Percentiles rank a stretch among this genome's conserved stretches.
These are phyloP conservation scores for Geoglossum glabrum DNA, from an alignment of 495 filamentous ascomycete genomes.

Conservation along the genomic window DNA sequence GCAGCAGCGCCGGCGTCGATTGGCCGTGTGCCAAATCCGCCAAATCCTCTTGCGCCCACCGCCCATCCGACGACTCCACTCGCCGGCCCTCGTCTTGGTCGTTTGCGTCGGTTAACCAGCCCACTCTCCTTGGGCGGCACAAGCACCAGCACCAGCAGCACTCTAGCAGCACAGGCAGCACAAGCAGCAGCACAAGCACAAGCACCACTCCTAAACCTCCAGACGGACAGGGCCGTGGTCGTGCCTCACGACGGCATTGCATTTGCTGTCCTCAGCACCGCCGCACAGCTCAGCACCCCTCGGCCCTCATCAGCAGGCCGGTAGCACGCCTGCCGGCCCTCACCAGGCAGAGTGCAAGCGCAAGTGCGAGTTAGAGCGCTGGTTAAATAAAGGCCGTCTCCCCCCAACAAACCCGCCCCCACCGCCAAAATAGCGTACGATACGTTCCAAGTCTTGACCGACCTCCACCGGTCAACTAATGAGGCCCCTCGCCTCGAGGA, in stretches of 20 bases:
- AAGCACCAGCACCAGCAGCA: too few relatives aligned
- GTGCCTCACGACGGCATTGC: not conserved
- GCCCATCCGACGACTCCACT: not conserved
- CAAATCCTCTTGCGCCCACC: too few relatives aligned
- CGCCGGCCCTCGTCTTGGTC: not conserved
- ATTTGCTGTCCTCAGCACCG: not conserved
- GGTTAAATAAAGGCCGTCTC: not conserved
- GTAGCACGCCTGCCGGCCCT: too few relatives aligned
- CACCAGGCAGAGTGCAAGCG: too few relatives aligned
- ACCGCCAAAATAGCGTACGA: constrained; percentile 1
- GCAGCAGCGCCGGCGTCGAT: not conserved
- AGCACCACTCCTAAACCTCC: not conserved
- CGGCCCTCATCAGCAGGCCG: not conserved
- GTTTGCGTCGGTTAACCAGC: not conserved
- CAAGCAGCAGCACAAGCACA: too few relatives aligned
- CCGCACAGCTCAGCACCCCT: not conserved
- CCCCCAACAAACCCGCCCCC: not conserved
- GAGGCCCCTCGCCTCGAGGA: not conserved
- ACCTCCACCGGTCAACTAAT: not conserved
- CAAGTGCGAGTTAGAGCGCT: not conserved
- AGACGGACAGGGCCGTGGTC: not conserved
- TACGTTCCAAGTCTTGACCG: constrained; percentile 1
- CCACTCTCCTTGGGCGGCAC: not conserved
- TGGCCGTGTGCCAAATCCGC: not conserved
- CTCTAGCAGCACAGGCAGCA: too few relatives aligned